These are phyloP conservation scores for Tolypocladium ovalisporum DNA, from an alignment of 2,329 filamentous ascomycete species.

Conservation along the genomic window DNA sequence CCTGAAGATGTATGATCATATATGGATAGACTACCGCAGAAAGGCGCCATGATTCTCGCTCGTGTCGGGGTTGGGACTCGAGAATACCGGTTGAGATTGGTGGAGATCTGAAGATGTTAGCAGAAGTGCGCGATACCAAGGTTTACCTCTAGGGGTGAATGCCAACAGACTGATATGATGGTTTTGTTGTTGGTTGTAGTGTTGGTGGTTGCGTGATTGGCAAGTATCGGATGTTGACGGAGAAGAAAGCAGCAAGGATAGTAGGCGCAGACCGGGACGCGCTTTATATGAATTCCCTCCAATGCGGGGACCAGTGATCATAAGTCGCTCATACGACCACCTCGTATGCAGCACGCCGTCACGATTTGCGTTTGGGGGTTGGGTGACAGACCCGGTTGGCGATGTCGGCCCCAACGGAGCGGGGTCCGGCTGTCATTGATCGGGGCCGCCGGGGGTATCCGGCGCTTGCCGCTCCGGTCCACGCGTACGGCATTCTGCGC, in stretches of 20 bases:
- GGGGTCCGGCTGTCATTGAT: not conserved
- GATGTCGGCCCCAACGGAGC: slow-evolving; percentile 1
- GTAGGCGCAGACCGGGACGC: not conserved
- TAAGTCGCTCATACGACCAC: not conserved
- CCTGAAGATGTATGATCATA: slow-evolving; percentile 25
- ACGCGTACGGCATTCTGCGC: not conserved
- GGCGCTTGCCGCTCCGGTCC: not conserved
- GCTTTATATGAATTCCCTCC: not conserved
- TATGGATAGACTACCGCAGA: slow-evolving; percentile 23
- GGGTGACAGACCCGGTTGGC: not conserved
- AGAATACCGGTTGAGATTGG: slow-evolving; percentile 14
- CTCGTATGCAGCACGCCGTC: not conserved
- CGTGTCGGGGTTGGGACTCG: slow-evolving; percentile 6
- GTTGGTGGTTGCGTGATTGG: not conserved
- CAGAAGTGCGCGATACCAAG: not conserved
- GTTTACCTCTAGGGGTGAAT: not conserved
- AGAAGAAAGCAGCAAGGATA: not conserved
- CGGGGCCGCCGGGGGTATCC: not conserved
- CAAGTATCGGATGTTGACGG: not conserved
- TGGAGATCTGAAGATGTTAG: slow-evolving; percentile 4
- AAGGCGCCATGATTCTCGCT: slow-evolving; percentile 21
- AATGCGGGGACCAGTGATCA: not conserved
- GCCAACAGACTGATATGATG: not conserved
- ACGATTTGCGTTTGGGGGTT: not conserved
- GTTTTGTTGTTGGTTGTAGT: no score